Evolutionary conservation across 495 filamentous ascomycete genomes (phyloP).

Genomic region (Parathielavia appendiculata): DNA sequence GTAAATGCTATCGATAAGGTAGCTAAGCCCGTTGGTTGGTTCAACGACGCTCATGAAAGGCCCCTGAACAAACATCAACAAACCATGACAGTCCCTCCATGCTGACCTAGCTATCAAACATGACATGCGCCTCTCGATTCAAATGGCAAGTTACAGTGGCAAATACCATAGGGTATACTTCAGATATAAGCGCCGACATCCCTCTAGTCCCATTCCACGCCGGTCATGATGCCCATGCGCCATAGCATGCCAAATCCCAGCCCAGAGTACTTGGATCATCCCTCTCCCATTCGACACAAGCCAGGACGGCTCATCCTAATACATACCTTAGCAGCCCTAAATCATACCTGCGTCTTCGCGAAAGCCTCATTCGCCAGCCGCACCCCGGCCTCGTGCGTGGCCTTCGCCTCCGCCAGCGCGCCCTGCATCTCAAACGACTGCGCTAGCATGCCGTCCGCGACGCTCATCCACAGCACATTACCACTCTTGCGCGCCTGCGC

Average conservation of each 20-base stretch:
- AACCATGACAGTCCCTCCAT: too few relatives aligned
- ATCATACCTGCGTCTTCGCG: slow-evolving; percentile 22
- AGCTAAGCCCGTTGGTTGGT: neutral
- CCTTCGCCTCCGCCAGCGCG: slow-evolving; percentile 55
- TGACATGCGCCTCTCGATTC: neutral
- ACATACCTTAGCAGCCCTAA: neutral
- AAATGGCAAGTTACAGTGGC: neutral
- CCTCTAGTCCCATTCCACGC: neutral
- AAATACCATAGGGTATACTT: slow-evolving; percentile 5
- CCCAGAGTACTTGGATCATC: neutral
- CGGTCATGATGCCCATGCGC: slow-evolving; percentile 4
- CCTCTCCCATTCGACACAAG: neutral
- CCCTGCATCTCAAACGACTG: slow-evolving; percentile 70
- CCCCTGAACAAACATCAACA: neutral
- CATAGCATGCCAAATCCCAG: neutral
- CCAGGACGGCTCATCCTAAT: neutral
- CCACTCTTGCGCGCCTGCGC: slow-evolving; percentile 69
- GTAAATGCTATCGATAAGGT: neutral
- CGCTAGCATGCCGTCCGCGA: slow-evolving; percentile 73
- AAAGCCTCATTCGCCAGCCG: slow-evolving; percentile 31
- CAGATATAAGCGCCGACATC: slow-evolving; percentile 1
- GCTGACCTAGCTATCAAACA: neutral
- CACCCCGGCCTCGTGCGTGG: slow-evolving; percentile 26
- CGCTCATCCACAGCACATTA: slow-evolving; percentile 79
- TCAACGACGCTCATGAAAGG: too few relatives aligned